Evolutionary conservation across 2,329 filamentous ascomycete species (phyloP), one percentile per base, ranked within the genome.

Genomic region (Dactylellina haptotyla): DNA sequence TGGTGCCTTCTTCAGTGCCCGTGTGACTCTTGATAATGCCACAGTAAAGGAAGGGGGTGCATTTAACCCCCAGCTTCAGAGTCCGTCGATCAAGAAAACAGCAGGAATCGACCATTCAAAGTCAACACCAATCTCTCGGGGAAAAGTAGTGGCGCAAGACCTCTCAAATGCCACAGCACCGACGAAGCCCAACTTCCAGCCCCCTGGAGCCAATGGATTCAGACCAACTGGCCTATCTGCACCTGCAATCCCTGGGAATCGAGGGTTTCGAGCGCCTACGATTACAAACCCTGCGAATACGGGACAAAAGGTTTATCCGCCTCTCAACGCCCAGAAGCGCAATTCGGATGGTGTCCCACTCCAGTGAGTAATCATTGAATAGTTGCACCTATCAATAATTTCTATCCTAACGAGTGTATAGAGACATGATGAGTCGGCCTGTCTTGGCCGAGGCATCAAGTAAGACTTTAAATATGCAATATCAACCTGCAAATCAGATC

Each of bases 101-200:
- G 69, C 74, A n/a, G 77, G 77, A 12, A 77, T 78, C 20, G 77
- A 78, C 58, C 76, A 78, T 45, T 75, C 73, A 4, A 78, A 77
- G 37, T 78, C 77, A 25, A 77, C 77, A 2, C 77, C 77, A 5
- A 70, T 78, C 9, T 75, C 77, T 30, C 59, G 77, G 56, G 48
- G 57, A 14, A 78, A 78, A 48, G 28, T 69, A 48, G 75, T 75
- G 54, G 54, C 71, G 6, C 64, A 72, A 45, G 74, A 75, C 25
- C 30, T 66, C 34, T 59, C 63, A 26, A 32, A 54, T 4, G 53
- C 66, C 2, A 18, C 62, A 34, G 26, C 37, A 2, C 34, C 61
- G 12, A 37, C 69, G 30, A 76, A 70, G 16, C 75, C 75, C n/a
- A 78, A 77, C 32, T 78, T 78, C 58, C 72, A 77, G 32, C 76